A percentile compares a stretch with the other conserved stretches of the same genome.
Evolutionary conservation across 208 protist genomes (phyloP).

Genomic region (Herpetomonas samuelpessoai): DNA sequence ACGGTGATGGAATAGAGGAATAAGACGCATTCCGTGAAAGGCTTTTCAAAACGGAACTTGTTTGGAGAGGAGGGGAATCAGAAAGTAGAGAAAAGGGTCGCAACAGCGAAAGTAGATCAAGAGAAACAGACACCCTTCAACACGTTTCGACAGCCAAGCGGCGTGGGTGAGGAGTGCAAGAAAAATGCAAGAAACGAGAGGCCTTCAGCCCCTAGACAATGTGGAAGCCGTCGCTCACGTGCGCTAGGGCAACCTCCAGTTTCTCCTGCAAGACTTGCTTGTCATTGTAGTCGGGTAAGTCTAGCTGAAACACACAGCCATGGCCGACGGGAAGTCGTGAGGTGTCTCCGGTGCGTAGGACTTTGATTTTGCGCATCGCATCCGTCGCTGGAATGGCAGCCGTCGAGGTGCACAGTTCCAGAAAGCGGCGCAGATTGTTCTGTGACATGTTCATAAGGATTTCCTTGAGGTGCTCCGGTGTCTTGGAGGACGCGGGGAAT

Average conservation of each 20-base stretch:
- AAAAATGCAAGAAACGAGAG: neutral
- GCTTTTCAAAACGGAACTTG: too few relatives aligned
- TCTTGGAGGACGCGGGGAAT: slow-evolving; percentile 42
- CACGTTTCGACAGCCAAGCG: neutral
- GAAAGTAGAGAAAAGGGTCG: neutral
- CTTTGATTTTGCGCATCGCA: slow-evolving; percentile 54
- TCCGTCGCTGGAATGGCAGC: slow-evolving; percentile 31
- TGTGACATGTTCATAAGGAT: slow-evolving; percentile 48
- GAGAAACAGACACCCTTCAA: neutral
- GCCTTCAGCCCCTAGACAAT: slow-evolving; percentile 30
- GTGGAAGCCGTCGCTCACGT: slow-evolving; percentile 69
- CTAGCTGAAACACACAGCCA: slow-evolving; percentile 63
- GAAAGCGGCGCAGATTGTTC: slow-evolving; percentile 67
- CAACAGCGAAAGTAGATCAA: slow-evolving; percentile 7
- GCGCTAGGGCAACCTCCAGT: slow-evolving; percentile 44
- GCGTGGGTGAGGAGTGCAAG: neutral
- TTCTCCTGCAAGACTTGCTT: slow-evolving; percentile 42
- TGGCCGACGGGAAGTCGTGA: slow-evolving; percentile 58
- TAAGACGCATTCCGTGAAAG: too few relatives aligned
- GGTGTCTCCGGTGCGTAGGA: slow-evolving; percentile 34
- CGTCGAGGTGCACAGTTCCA: slow-evolving; percentile 62
- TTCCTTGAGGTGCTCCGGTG: slow-evolving; percentile 46
- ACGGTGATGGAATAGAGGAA: too few relatives aligned
- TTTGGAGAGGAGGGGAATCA: slow-evolving; percentile 2
- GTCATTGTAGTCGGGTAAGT: slow-evolving; percentile 64